Conservation (phyloP, 495 filamentous ascomycete genomes). For the Tetracladium marchalianum region DNA sequence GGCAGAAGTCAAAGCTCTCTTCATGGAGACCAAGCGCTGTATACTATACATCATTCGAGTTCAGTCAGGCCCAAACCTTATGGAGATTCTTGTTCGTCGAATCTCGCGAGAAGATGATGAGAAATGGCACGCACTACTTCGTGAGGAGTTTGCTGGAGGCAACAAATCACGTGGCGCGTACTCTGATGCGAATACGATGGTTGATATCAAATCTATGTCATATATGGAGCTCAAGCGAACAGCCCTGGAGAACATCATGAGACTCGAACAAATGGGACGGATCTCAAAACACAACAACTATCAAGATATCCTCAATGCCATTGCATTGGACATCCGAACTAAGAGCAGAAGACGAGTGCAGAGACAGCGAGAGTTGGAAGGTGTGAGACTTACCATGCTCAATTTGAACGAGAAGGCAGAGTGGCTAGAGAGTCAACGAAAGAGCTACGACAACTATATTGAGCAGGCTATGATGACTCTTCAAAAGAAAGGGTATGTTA, state of each 20-base stretch:
- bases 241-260: slow-evolving; percentile 88
- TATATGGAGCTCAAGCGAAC: slow-evolving; percentile 90
- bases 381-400: slow-evolving; percentile 70
- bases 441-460: slow-evolving; percentile 98
- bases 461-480: slow-evolving; percentile 98
- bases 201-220: slow-evolving; percentile 81
- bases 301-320: slow-evolving; percentile 93
- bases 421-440: slow-evolving; percentile 88
- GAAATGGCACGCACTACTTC: slow-evolving; percentile 72
- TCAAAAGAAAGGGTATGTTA: slow-evolving; percentile 75
- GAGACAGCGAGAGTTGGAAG: slow-evolving; percentile 80
- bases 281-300: slow-evolving; percentile 89
- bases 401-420: slow-evolving; percentile 85
- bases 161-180: slow-evolving; percentile 73
- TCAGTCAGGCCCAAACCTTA: slow-evolving; percentile 80
- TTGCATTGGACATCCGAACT: slow-evolving; percentile 91
- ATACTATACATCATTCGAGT: slow-evolving; percentile 97
- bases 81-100: slow-evolving; percentile 90
- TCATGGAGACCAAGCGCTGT: slow-evolving; percentile 97
- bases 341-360: slow-evolving; percentile 91
- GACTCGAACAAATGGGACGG: slow-evolving; percentile 71
- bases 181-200: slow-evolving; percentile 74
- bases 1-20: slow-evolving; percentile 78
- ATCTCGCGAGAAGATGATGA: slow-evolving; percentile 81
- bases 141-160: slow-evolving; percentile 66